Evolutionary conservation across 805 yeast genomes (phyloP).

Genomic region (Metschnikowia shivogae): DNA sequence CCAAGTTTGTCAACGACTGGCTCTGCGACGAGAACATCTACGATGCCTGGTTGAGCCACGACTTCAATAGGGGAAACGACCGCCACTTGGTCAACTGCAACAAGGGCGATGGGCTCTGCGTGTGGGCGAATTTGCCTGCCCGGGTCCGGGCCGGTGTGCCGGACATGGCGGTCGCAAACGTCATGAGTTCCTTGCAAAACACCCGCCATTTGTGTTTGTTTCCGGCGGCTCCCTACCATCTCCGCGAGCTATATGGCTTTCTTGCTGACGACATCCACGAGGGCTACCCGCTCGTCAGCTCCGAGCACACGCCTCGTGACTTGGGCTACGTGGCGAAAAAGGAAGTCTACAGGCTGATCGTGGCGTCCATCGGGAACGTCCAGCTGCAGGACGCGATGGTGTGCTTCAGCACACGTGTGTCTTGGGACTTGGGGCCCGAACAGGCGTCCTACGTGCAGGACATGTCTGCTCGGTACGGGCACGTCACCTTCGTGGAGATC

Average conservation of each 20-base stretch:
- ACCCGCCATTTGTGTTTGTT: constrained; percentile 29
- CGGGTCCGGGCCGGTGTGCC: constrained; percentile 30
- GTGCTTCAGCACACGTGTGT: constrained; percentile 11
- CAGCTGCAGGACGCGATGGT: constrained; percentile 12
- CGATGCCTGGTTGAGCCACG: constrained; percentile 41
- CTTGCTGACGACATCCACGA: constrained; percentile 35
- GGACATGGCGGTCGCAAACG: constrained; percentile 22
- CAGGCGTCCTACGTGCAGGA: constrained; percentile 8
- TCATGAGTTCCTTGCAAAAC: constrained; percentile 29
- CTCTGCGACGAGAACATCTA: constrained; percentile 58
- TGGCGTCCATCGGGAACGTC: constrained; percentile 12
- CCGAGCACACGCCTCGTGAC: constrained; percentile 21
- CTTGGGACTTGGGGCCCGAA: constrained; percentile 1
- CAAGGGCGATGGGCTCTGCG: constrained; percentile 38
- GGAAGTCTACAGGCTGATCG: constrained; percentile 18
- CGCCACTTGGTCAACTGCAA: constrained; percentile 24
- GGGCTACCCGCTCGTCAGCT: constrained; percentile 37
- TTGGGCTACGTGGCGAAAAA: constrained; percentile 36
- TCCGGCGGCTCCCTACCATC: constrained; percentile 25
- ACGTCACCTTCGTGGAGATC: constrained; percentile 8
- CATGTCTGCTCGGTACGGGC: background rate
- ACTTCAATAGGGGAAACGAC: constrained; percentile 23
- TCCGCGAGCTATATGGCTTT: constrained; percentile 17
- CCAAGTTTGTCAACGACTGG: constrained; percentile 68
- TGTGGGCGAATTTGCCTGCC: constrained; percentile 28